phyloP scores from a whole-genome alignment of 192 early-diverging fungal genomes.

The Gaertneriomyces sp. region DNA sequence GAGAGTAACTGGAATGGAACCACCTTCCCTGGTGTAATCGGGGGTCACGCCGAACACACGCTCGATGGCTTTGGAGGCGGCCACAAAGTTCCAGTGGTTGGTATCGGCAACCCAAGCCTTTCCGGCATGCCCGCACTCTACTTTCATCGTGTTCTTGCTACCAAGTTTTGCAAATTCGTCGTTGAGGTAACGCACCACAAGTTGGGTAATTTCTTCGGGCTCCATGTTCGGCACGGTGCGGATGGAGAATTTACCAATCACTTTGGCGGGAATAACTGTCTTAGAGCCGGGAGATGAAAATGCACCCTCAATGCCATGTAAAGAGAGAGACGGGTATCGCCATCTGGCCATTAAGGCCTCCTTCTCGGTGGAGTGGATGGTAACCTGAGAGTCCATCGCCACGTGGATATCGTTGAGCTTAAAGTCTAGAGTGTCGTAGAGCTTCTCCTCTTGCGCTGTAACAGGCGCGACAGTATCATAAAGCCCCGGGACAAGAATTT shows the following conservation, averaged over 20 bases:
- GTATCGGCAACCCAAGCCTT: slow-evolving; percentile 89
- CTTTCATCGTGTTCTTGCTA: slow-evolving; percentile 77
- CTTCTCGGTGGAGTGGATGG: slow-evolving; percentile 72
- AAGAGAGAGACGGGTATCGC: slow-evolving; percentile 91
- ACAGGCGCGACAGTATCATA: slow-evolving; percentile 82
- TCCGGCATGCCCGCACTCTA: slow-evolving; percentile 77
- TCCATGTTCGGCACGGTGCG: slow-evolving; percentile 80
- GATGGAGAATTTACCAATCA: slow-evolving; percentile 97
- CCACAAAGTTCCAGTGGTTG: slow-evolving; percentile 91
- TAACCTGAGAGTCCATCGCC: slow-evolving; percentile 70
- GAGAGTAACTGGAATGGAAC: slow-evolving; percentile 95
- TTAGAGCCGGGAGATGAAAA: slow-evolving; percentile 91
- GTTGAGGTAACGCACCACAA: slow-evolving; percentile 70
- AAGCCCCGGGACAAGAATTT: slow-evolving; percentile 89
- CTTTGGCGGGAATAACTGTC: slow-evolving; percentile 94
- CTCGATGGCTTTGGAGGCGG: slow-evolving; percentile 87
- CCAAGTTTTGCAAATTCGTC: slow-evolving; percentile 87
- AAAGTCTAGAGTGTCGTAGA: slow-evolving; percentile 85
- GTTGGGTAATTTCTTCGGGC: slow-evolving; percentile 70
- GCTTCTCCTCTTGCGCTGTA: slow-evolving; percentile 75
- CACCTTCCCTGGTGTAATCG: slow-evolving; percentile 96
- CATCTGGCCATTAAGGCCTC: slow-evolving; percentile 86
- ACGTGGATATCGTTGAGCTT: slow-evolving; percentile 71
- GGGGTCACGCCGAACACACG: slow-evolving; percentile 88
- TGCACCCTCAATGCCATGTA: slow-evolving; percentile 97